A percentile compares a stretch with the other conserved stretches of the same genome.
phyloP scores from a whole-genome alignment of 495 filamentous ascomycete species.

The Parachaetomium inaequale region DNA sequence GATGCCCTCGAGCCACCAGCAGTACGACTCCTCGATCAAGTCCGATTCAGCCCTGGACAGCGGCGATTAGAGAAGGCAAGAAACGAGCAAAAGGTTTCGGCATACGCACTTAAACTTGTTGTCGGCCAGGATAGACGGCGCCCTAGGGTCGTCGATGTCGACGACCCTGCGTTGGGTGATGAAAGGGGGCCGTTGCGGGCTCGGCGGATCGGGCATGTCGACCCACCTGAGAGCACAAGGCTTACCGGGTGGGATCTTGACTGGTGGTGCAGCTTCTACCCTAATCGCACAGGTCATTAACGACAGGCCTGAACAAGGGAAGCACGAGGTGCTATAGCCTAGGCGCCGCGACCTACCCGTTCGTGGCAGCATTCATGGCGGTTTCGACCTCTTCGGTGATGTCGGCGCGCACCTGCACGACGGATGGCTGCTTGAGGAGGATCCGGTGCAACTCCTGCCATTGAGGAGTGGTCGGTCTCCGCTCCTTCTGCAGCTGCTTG shows the following conservation, averaged over 20 bases:
- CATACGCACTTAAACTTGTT: conserved; percentile 34
- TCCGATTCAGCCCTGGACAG: conserved; percentile 35
- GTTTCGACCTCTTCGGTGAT: conserved; percentile 33
- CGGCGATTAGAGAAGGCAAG: neutral
- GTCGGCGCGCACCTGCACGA: conserved; percentile 40
- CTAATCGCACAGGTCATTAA: neutral
- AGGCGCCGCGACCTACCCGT: neutral
- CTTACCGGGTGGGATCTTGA: conserved; percentile 6
- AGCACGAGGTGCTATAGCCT: neutral
- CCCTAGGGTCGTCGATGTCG: conserved; percentile 27
- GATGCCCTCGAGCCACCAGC: conserved; percentile 40
- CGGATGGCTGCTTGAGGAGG: conserved; percentile 38
- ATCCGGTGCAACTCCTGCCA: conserved; percentile 44
- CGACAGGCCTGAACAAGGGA: neutral
- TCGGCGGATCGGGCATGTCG: conserved; percentile 42
- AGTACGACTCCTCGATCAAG: conserved; percentile 43
- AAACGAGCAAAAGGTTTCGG: neutral
- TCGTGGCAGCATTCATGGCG: neutral
- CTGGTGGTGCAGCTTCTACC: neutral
- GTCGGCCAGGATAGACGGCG: conserved; percentile 29
- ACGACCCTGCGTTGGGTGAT: conserved; percentile 41
- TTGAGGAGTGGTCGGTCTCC: conserved; percentile 18
- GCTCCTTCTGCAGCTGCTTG: conserved; percentile 36
- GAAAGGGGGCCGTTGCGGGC: conserved; percentile 21
- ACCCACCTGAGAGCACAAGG: conserved; percentile 35